Evolutionary conservation across 345 rosid genomes (phyloP), one percentile per base, ranked within the genome.

Genomic region (Cardamine chenopodiifolia): DNA sequence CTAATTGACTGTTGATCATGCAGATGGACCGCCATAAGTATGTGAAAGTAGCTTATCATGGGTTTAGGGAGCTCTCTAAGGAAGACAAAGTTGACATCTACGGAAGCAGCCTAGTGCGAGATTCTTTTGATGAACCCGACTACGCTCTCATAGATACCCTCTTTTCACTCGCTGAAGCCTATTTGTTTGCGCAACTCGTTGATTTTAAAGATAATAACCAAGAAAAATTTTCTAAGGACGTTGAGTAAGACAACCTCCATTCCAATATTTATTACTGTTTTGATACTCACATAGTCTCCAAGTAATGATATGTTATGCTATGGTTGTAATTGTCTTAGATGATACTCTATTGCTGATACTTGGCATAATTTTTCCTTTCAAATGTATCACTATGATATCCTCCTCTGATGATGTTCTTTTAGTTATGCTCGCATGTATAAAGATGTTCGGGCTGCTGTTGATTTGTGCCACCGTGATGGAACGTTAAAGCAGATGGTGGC

Each of bases 11-110:
- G 32, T 79, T 72, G 57, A 28, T 68, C 49, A 10, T 32, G 57
- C 86, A 95, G 99, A 95, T 95, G 99, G 99, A 95, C 73, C 88
- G 99, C 31, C 99, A 92, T 72, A 95, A 95, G 77, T 95, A 95
- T 72, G 99, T 92, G 62, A 92, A 95, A 82, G 92, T 95, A 62
- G 99, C 99, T 17, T 95, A 92, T 79, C 99, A 95, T 84, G 99
- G 99, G 71, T 90, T 95, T 80, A 83, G 68, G 69, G 99, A 95
- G 79, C 81, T 95, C 82, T 82, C 92, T 19, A 95, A 95, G 86
- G 97, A 95, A 82, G 96, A 89, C 47, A 95, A 95, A 90, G 87
- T 89, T 75, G 88, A 78, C 57, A 80, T 87, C 35, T 95, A 95
- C 44, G 99, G 99, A 44, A 90, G 63, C 76, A 90, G 98, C 68